A percentile compares a stretch with the other conserved stretches of the same genome.
Evolutionary conservation across 2,329 filamentous ascomycete genomes (phyloP).

Genomic region (Xylaria digitata): DNA sequence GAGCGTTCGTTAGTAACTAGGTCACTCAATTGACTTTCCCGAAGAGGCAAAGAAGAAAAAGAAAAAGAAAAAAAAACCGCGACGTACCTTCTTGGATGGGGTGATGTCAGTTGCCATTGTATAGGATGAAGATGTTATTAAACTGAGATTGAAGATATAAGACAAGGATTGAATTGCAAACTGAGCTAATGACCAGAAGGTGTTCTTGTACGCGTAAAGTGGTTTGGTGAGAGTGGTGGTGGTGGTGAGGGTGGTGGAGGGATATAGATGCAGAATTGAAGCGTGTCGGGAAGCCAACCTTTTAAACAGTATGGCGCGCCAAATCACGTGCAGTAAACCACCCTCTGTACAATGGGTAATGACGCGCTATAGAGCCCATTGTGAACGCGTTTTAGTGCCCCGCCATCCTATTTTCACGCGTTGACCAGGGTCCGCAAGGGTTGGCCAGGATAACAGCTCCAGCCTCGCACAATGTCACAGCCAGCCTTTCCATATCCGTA

Average conservation of each 20-base stretch:
- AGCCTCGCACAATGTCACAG: constrained; percentile 24
- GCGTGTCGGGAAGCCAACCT: constrained; percentile 44
- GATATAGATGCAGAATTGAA: constrained; percentile 38
- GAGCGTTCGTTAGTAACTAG: constrained; percentile 39
- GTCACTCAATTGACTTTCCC: constrained; percentile 7
- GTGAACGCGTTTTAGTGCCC: constrained; percentile 38
- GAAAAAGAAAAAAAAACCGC: constrained; percentile 50
- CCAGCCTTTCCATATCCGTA: constrained; percentile 13
- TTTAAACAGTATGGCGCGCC: constrained; percentile 46
- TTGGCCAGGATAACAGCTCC: constrained; percentile 10
- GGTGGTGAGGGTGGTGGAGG: constrained; percentile 13
- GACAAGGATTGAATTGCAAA: constrained; percentile 19
- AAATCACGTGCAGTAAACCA: constrained; percentile 46
- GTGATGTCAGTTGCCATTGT: constrained; percentile 81
- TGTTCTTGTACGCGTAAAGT: constrained; percentile 41
- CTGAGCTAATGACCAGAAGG: constrained; percentile 24
- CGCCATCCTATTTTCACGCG: constrained; percentile 45
- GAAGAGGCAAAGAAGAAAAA: too few relatives aligned
- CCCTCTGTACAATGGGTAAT: constrained; percentile 27
- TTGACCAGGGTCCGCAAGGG: constrained; percentile 25
- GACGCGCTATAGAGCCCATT: constrained; percentile 38
- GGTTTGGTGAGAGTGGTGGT: constrained; percentile 28
- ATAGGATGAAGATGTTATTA: constrained; percentile 36
- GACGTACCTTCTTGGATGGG: constrained; percentile 67
- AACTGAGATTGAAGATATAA: constrained; percentile 34